Conservation (phyloP, 495 filamentous ascomycete genomes). For the Letharia columbiana region DNA sequence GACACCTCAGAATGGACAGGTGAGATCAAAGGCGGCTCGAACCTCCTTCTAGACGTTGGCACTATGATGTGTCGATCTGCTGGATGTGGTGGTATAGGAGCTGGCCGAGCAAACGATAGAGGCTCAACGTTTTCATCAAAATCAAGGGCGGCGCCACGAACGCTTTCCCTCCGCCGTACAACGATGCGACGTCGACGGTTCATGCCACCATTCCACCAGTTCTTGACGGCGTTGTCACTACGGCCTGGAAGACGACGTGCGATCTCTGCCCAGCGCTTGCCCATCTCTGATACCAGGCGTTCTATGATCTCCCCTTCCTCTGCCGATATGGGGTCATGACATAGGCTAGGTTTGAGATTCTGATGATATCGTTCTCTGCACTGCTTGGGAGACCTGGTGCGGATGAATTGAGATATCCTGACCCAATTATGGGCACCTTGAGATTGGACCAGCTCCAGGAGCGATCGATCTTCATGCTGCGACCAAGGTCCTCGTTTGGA, state of each 20-base stretch:
- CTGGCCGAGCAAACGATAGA: constrained; percentile 27
- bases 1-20: constrained; percentile 56
- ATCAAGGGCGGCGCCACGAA: constrained; percentile 10
- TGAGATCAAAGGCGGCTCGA: constrained; percentile 60
- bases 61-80: constrained; percentile 35
- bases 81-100: constrained; percentile 13
- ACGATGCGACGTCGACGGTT: constrained; percentile 49
- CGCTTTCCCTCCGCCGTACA: constrained; percentile 17
- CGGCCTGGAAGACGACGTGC: constrained; percentile 75
- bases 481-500: constrained; percentile 83
- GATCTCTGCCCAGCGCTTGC: constrained; percentile 93
- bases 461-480: constrained; percentile 63
- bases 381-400: constrained; percentile 82
- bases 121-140: constrained; percentile 25
- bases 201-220: constrained; percentile 97
- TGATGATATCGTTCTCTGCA: constrained; percentile 94
- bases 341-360: constrained; percentile 84
- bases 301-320: constrained; percentile 84
- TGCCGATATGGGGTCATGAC: constrained; percentile 83
- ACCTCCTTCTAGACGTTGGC: constrained; percentile 41
- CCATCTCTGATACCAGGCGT: constrained; percentile 68
- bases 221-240: constrained; percentile 97
- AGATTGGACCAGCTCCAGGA: constrained; percentile 63
- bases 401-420: constrained; percentile 67
- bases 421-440: constrained; percentile 91